Evolutionary conservation across 2,329 filamentous ascomycete genomes (phyloP), one percentile per base, ranked within the genome.

Genomic region (Colletotrichum lentis): DNA sequence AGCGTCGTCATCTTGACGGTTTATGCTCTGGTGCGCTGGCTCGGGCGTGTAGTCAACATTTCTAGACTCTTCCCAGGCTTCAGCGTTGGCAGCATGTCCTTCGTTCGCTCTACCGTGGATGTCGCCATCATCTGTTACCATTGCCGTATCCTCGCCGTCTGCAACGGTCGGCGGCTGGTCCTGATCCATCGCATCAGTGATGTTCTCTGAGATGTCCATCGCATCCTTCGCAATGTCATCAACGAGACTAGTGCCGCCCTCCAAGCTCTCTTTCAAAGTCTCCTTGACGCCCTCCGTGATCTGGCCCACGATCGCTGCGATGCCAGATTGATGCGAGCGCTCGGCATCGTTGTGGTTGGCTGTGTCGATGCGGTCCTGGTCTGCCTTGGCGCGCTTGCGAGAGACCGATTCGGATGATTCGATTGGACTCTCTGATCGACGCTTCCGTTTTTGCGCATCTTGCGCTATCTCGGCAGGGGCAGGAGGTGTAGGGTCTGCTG

Each of bases 381-480:
- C 81, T 55, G 83, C 78, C 71, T 84, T 85, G 12, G 82, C 78
- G 69, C 85, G 87, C 75, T 91, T 91, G 58, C 80, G 81, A 52
- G 83, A 81, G 55, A 84, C 77, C 16, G 86, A 84, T 64, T 87
- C 83, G 27, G 81, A 78, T 11, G 82, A 84, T 10, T 86, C 86
- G 22, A 85, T 80, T 43, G 89, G 90, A 64, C 84, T 91, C 64
- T 83, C 82, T 50, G 88, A 92, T 72, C 88, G 84, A 72, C 89
- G 86, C 77, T 91, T 92, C 69, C 90, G 84, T 77, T 90, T 91
- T 72, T 86, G 86, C 47, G 81, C 80, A 71, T 90, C 88, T 70
- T 86, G 83, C 41, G 80, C 39, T 58, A 62, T 56, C 46, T 69
- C 58, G 55, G 61, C 44, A 64, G 56, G 54, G 2, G 20, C 61